Base-by-base conservation (phyloP, 2,329 filamentous ascomycete genomes). In the Aspergillus fumigatiaffinis region DNA sequence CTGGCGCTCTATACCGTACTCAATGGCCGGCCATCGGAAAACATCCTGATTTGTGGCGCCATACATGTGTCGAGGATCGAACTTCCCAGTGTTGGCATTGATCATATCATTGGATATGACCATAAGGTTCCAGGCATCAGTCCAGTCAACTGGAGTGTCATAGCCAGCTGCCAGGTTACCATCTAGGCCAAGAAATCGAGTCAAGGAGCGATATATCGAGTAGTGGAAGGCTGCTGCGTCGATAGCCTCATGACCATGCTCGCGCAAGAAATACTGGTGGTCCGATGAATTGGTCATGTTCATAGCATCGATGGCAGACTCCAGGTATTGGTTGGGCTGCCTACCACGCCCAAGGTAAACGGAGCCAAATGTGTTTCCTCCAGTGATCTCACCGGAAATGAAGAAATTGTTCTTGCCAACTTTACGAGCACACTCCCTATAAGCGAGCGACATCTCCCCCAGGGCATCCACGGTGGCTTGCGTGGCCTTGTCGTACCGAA, bases 1-100 rank as follows among this genome's bases (percentile, higher is more conserved):
- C 66, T 84, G 81, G 48, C 82, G 78, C 63, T 86, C 76, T 0
- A 82, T 81, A 3, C 85, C 85, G 56, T 84, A 79, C 41, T 76
- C 73, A 25, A 87, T 74, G 9, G 82, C 79, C 8, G 84, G 84
- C 85, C 85, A 87, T 38, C 84, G 78, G 63, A 87, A 84, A 7
- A 87, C 83, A 66, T 88, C 85, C 71, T 88, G 85, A 64, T 87
- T 87, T 6, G 84, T 85, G 2, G 81, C 80, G 51, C 85, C 85
- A 64, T 82, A 87, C 79, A 87, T 81, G 66, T 87, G 85, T 1
- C 85, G 79, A 3, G 85, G 85, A 62, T 88, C 85, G 59, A 86
- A 85, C 53, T 81, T 70, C 32, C 84, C 84, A 2, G 82, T 86
- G 65, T 84, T 82, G 2, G 82, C 77, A 62, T 87, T 87, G 60